Conservation (phyloP, 768 basidiomycete genomes). For the Tulasnella sp. region DNA sequence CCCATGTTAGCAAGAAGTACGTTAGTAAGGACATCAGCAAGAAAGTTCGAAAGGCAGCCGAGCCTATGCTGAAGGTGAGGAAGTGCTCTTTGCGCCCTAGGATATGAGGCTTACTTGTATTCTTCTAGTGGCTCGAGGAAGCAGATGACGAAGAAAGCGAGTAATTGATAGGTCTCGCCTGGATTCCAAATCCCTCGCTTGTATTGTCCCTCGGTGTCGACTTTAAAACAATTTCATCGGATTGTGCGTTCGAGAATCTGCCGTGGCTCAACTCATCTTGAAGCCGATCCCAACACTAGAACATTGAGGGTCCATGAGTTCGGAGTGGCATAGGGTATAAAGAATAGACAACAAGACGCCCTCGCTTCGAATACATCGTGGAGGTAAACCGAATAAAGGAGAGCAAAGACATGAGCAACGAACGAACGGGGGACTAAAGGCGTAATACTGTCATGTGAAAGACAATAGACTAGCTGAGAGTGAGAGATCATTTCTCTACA, state of each 20-base stretch:
- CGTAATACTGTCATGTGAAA: not conserved
- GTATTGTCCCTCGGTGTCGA: not conserved
- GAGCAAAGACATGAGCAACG: not conserved
- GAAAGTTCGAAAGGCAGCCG: constrained; percentile 90
- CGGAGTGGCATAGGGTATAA: not conserved
- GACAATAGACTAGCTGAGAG: not conserved
- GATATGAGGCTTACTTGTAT: not conserved
- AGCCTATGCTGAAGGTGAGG: constrained; percentile 83
- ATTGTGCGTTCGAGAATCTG: too few relatives aligned
- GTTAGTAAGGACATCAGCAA: constrained; percentile 91
- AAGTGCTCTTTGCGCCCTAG: not conserved
- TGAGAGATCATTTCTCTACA: not conserved
- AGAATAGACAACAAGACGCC: not conserved
- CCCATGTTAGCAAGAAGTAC: constrained; percentile 93
- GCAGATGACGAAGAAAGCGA: constrained; percentile 68
- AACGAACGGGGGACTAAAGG: not conserved
- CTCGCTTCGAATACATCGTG: not conserved
- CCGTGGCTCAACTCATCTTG: too few relatives aligned
- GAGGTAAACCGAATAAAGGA: not conserved
- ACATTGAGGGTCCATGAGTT: not conserved
- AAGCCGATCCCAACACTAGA: too few relatives aligned
- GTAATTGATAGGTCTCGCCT: not conserved
- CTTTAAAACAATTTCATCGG: not conserved
- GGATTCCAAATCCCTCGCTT: not conserved
- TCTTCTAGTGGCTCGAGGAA: constrained; percentile 67